Percentiles rank a stretch among this genome's conserved stretches.
These are phyloP conservation scores for Hygrophoropsis aurantiaca DNA, from an alignment of 768 basidiomycete species.

Conservation along the genomic window DNA sequence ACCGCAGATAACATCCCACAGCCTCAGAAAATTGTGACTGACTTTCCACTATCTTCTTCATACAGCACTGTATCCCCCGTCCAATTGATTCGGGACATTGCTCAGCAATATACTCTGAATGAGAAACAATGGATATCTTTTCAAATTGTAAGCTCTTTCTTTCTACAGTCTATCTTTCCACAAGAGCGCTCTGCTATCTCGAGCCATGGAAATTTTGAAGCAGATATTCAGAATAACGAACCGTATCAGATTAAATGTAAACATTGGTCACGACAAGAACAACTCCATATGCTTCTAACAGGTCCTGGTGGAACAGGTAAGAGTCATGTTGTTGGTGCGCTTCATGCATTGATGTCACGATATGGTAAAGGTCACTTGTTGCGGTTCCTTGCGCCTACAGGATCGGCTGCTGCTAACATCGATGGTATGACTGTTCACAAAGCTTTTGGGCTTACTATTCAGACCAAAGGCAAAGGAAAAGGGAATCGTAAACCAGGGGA, in stretches of 20 bases:
- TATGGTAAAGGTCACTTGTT: conserved; percentile 21
- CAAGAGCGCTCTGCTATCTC: too few relatives aligned
- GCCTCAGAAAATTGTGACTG: too few relatives aligned
- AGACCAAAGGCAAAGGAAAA: conserved; percentile 13
- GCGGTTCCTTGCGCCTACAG: conserved; percentile 29
- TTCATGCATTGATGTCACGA: conserved; percentile 19
- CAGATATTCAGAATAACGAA: too few relatives aligned
- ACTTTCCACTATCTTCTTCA: not conserved
- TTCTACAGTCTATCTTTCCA: conserved; percentile 1
- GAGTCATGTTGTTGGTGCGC: conserved; percentile 27
- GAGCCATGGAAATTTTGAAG: too few relatives aligned
- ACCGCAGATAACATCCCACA: too few relatives aligned
- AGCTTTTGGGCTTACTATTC: conserved; percentile 20
- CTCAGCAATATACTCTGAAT: conserved; percentile 9
- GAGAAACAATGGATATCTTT: conserved; percentile 15
- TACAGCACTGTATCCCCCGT: not conserved
- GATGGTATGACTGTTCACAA: conserved; percentile 29
- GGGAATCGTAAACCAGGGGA: conserved; percentile 10
- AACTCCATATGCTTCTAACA: conserved; percentile 18
- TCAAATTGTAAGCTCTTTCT: conserved; percentile 1
- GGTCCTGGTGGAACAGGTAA: conserved; percentile 35
- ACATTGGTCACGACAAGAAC: not conserved
- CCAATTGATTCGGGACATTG: not conserved
- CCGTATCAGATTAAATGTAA: too few relatives aligned
- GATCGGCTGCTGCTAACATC: conserved; percentile 28